A percentile compares a stretch with the other conserved stretches of the same genome.
phyloP scores from a whole-genome alignment of 495 filamentous ascomycete species.

The Xylaria nigripes region DNA sequence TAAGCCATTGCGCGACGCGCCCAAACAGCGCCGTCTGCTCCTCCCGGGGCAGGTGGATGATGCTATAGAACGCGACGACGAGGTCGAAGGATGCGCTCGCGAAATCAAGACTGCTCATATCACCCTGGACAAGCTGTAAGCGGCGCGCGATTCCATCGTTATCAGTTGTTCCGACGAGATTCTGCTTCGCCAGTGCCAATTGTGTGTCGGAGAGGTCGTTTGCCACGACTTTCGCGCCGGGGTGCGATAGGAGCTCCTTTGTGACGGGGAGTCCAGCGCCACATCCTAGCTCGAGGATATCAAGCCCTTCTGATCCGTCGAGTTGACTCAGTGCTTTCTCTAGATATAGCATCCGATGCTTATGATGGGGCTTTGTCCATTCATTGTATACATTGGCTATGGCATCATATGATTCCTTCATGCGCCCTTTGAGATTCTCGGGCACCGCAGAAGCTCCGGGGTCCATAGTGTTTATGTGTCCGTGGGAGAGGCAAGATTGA shows the following conservation, averaged over 20 bases:
- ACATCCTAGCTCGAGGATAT: conserved; percentile 31
- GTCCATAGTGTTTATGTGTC: too few relatives aligned
- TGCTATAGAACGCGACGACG: conserved; percentile 26
- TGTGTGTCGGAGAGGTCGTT: conserved; percentile 31
- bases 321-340: conserved; percentile 14
- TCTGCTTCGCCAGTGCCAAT: conserved; percentile 15
- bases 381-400: conserved; percentile 26
- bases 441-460: too few relatives aligned
- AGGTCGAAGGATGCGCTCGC: conserved; percentile 18
- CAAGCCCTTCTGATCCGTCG: not conserved
- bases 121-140: conserved; percentile 19
- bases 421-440: conserved; percentile 23
- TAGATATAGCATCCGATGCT: conserved; percentile 17
- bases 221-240: conserved; percentile 12
- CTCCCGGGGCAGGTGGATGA: conserved; percentile 31
- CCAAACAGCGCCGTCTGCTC: conserved; percentile 29
- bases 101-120: conserved; percentile 28
- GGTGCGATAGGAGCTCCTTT: conserved; percentile 15
- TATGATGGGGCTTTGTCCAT: conserved; percentile 19
- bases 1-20: conserved; percentile 24
- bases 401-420: conserved; percentile 29
- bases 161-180: conserved; percentile 2
- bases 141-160: conserved; percentile 5
- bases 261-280: conserved; percentile 28
- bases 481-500: too few relatives aligned